Evolutionary conservation across 2,329 filamentous ascomycete species (phyloP).

Genomic region (Penicillium sp.): DNA sequence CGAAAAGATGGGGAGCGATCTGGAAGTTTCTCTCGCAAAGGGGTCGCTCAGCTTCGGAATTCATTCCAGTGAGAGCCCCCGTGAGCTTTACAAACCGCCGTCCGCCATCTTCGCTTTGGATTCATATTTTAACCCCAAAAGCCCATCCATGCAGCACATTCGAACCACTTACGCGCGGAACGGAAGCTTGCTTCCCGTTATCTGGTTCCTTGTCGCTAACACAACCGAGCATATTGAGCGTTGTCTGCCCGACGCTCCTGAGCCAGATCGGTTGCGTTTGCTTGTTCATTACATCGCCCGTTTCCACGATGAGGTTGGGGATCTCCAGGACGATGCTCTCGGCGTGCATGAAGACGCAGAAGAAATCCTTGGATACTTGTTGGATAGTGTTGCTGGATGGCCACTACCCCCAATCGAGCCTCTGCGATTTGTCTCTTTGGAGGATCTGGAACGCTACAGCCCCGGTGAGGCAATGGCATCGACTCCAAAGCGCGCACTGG

Average conservation of each 20-base stretch:
- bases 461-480: constrained; percentile 16
- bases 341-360: constrained; percentile 41
- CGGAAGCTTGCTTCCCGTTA: constrained; percentile 40
- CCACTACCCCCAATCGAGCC: constrained; percentile 38
- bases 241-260: constrained; percentile 40
- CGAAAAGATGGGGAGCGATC: constrained; percentile 32
- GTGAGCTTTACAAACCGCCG: constrained; percentile 35
- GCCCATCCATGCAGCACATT: constrained; percentile 40
- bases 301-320: constrained; percentile 37
- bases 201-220: constrained; percentile 46
- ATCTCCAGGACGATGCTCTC: constrained; percentile 42
- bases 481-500: constrained; percentile 32
- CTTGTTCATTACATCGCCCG: constrained; percentile 35
- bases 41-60: constrained; percentile 38
- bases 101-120: constrained; percentile 45
- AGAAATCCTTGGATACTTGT: constrained; percentile 36
- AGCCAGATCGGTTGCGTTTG: constrained; percentile 33
- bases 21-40: constrained; percentile 39
- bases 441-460: constrained; percentile 24
- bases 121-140: constrained; percentile 40
- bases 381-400: constrained; percentile 40
- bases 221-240: constrained; percentile 46
- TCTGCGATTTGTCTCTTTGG: constrained; percentile 33
- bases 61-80: constrained; percentile 32
- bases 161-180: constrained; percentile 36